Evolutionary conservation across 345 rosid species (phyloP), one percentile per base, ranked within the genome.

Genomic region (Syzygium oleosum): DNA sequence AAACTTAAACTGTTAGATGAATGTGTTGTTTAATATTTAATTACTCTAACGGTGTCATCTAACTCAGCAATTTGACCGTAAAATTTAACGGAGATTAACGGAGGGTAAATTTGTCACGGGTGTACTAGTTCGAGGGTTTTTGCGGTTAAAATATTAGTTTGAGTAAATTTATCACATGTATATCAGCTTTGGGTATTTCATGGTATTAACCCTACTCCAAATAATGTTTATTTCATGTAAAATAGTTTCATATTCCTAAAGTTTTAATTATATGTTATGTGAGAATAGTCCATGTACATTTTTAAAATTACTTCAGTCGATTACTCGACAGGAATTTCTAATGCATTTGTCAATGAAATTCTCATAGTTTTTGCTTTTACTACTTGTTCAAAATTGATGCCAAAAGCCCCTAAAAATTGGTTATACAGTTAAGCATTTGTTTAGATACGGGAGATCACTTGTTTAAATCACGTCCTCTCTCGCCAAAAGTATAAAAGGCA

Each of bases 41-140:
- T 43, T 43, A 43, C 46, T 43, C 46, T 43, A 43, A 43, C 46
- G 46, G 7, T 43, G 7, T 43, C 46, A 43, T 43, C 4, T 4
- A 43, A 43, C 46, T 43, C 4, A 43, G 46, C 7, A 43, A 43
- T 43, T 43, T 43, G 5, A 43, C 7, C 7, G 46, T 43, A 43
- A 43, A 43, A 43, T 43, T 43, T 5, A 43, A 6, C 46, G 46
- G 46, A 43, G 46, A 43, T 4, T 43, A 43, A 43, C 7, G 46
- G 1, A 43, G 0, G 7, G 46, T 5, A 43, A 43, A 43, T 43
- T 43, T 43, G 7, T 43, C 46, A 43, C 1, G 1, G 1, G 1
- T 43, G 5, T 43, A 43, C 46, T 6, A 43, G 7, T 43, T 43
- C 5, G 1, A 1, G 46, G 7, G 46, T 5, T 43, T 43, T 43